A percentile compares a stretch with the other conserved stretches of the same genome.
Evolutionary conservation across 1,284 basidiomycete species (phyloP).

Genomic region (Volvariella volvacea): DNA sequence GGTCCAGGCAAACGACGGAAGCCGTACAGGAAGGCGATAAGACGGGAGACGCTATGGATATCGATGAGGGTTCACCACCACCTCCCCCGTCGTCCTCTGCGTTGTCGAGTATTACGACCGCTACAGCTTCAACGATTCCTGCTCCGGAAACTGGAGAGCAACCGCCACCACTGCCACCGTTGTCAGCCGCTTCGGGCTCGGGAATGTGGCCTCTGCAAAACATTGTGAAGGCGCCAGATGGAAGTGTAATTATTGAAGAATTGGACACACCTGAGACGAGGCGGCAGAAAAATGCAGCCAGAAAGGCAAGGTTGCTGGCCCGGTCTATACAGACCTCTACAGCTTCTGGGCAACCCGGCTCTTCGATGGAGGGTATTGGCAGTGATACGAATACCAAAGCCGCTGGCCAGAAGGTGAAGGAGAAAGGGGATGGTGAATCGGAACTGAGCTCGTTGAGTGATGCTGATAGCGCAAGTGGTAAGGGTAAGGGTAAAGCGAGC

Average conservation of each 20-base stretch:
- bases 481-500: not conserved
- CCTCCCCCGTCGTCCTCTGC: conserved; percentile 5
- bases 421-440: conserved; percentile 16
- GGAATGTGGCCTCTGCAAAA: conserved; percentile 6
- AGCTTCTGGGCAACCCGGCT: conserved; percentile 7
- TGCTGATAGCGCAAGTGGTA: conserved; percentile 15
- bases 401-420: conserved; percentile 3
- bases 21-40: conserved; percentile 11
- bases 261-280: conserved; percentile 64
- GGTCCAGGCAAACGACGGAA: conserved; percentile 7
- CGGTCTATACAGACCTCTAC: conserved; percentile 13
- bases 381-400: too few relatives aligned
- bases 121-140: not conserved
- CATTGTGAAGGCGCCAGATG: conserved; percentile 14
- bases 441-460: conserved; percentile 31
- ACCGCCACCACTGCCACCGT: not conserved
- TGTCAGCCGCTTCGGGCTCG: not conserved
- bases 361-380: too few relatives aligned
- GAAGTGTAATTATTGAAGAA: conserved; percentile 55
- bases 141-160: not conserved
- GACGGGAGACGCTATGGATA: conserved; percentile 17
- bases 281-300: conserved; percentile 40
- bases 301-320: conserved; percentile 29
- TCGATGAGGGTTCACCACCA: conserved; percentile 13
- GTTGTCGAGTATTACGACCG: not conserved